Evolutionary conservation across 164 flowering plant genomes (phyloP).

Genomic region (Malania oleifera): DNA sequence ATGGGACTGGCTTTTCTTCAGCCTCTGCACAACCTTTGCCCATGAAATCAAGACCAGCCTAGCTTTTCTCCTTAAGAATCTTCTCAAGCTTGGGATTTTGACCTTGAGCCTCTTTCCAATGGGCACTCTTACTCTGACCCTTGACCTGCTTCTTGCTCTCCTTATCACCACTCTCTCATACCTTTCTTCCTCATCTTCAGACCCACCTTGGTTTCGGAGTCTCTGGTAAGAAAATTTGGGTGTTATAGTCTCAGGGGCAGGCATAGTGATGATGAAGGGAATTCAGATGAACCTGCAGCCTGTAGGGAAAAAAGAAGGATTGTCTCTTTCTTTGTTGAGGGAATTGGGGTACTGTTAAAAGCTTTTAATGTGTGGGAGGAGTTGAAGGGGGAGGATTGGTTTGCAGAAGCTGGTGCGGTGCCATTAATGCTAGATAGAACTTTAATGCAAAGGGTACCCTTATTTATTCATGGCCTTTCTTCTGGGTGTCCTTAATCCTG

Average conservation of each 20-base stretch:
- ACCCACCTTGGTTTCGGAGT: conserved; percentile 17
- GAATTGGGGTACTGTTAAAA: background rate
- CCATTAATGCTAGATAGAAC: conserved; percentile 14
- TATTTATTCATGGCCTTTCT: too few species aligned
- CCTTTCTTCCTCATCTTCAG: conserved; percentile 10
- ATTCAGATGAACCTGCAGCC: background rate
- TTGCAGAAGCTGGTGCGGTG: conserved; percentile 16
- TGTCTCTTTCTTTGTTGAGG: background rate
- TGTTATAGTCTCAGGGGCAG: conserved; percentile 1
- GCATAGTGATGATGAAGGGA: background rate
- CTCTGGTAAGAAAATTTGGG: conserved; percentile 25
- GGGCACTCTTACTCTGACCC: conserved; percentile 15
- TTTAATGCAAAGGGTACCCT: too few species aligned
- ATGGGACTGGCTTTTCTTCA: conserved; percentile 55
- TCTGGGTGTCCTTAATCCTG: too few species aligned
- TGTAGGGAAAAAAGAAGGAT: background rate
- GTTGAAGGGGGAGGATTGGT: background rate
- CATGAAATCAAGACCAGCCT: conserved; percentile 24
- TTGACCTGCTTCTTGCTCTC: conserved; percentile 21
- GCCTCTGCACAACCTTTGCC: conserved; percentile 44
- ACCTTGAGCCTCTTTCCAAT: conserved; percentile 28
- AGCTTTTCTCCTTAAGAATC: conserved; percentile 35
- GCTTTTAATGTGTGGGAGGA: too few species aligned
- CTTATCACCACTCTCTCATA: background rate
- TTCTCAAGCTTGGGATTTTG: conserved; percentile 37